Evolutionary conservation across 169 alveolate species (phyloP).

Genomic region (Plasmodium malariae): DNA sequence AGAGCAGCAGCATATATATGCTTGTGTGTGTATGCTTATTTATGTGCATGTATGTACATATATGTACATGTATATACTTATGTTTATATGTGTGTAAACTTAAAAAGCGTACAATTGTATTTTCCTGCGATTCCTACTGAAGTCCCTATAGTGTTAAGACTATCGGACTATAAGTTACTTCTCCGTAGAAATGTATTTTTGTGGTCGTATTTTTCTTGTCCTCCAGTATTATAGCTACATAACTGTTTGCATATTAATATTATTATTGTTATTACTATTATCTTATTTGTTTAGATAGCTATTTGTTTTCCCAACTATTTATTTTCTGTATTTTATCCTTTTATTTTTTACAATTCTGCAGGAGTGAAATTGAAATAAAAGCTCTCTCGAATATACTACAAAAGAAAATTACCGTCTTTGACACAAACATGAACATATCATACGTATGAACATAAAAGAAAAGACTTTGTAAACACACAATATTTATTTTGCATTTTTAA

Average conservation of each 20-base stretch:
- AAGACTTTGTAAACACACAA: not conserved
- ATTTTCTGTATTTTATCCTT: not conserved
- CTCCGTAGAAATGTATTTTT: too few relatives aligned
- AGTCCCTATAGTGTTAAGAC: too few relatives aligned
- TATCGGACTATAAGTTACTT: too few relatives aligned
- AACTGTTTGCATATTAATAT: too few relatives aligned
- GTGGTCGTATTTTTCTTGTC: too few relatives aligned
- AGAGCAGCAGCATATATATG: not conserved
- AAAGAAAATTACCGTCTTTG: conserved; percentile 66
- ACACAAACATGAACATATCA: conserved; percentile 50
- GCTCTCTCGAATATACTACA: conserved; percentile 54
- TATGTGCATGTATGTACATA: not conserved
- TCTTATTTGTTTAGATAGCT: not conserved
- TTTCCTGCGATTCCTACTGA: too few relatives aligned
- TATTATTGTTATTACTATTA: not conserved
- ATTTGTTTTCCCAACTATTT: not conserved
- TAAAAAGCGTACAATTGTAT: too few relatives aligned
- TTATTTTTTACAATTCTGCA: not conserved
- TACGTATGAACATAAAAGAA: conserved; percentile 24
- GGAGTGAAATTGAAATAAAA: conserved; percentile 76
- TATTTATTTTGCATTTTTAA: too few relatives aligned
- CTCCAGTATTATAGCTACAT: too few relatives aligned
- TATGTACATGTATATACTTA: not conserved
- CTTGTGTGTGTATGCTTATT: not conserved
- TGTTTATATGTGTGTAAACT: not conserved